A percentile compares a stretch with the other conserved stretches of the same genome.
phyloP scores from a whole-genome alignment of 1,139 yeast genomes.

The Lodderomyces beijingensis region DNA sequence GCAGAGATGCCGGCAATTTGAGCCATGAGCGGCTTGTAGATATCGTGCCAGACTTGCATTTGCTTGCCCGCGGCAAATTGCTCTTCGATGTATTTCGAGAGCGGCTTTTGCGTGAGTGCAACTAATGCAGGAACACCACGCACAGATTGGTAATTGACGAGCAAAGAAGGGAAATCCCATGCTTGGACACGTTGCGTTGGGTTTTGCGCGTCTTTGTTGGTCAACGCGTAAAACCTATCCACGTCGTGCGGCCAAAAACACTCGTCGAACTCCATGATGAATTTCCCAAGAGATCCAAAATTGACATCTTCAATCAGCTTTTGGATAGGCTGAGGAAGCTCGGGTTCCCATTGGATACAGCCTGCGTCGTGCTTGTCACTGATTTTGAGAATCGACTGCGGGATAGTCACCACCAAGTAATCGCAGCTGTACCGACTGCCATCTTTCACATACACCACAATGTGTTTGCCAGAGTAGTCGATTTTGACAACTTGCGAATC shows the following conservation, averaged over 20 bases:
- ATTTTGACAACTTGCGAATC: slow-evolving; percentile 46
- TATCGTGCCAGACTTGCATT: slow-evolving; percentile 36
- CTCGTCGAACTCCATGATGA: slow-evolving; percentile 63
- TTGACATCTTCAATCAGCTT: slow-evolving; percentile 49
- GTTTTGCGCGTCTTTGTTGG: slow-evolving; percentile 10
- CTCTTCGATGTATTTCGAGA: slow-evolving; percentile 49
- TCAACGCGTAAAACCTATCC: slow-evolving; percentile 48
- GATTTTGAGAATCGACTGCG: slow-evolving; percentile 59
- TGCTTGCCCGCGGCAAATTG: slow-evolving; percentile 18
- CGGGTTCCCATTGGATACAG: slow-evolving; percentile 57
- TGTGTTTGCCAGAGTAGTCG: slow-evolving; percentile 18
- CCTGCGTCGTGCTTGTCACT: slow-evolving; percentile 26
- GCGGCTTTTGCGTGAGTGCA: slow-evolving; percentile 63
- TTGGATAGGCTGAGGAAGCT: slow-evolving; percentile 44
- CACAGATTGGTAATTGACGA: neutral
- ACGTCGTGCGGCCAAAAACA: slow-evolving; percentile 60
- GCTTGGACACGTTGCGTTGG: slow-evolving; percentile 15
- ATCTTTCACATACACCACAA: slow-evolving; percentile 18
- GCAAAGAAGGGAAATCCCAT: slow-evolving; percentile 6
- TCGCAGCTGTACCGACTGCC: slow-evolving; percentile 31
- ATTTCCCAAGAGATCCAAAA: slow-evolving; percentile 75
- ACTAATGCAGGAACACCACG: slow-evolving; percentile 36
- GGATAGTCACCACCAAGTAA: slow-evolving; percentile 66
- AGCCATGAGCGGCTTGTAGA: slow-evolving; percentile 33
- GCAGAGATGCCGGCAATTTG: slow-evolving; percentile 17